Evolutionary conservation across 192 early-diverging fungal genomes (phyloP).

Genomic region (Diversispora epigaea): DNA sequence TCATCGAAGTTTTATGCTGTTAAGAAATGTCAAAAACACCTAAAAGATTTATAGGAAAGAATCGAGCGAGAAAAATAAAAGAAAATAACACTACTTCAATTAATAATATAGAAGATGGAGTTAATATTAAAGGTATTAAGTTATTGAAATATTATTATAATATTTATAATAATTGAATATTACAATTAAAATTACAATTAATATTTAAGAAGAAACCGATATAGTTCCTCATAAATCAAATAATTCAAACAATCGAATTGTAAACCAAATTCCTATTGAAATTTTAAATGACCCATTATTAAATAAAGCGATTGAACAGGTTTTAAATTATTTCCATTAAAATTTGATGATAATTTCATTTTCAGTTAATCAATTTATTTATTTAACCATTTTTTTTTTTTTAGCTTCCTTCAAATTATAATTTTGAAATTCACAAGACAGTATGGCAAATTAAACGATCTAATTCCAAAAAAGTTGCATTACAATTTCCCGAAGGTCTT

Average conservation of each 20-base stretch:
- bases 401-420: constrained; percentile 93
- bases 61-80: neutral
- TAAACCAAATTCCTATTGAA: constrained; percentile 80
- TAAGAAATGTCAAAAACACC: neutral
- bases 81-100: neutral
- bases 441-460: constrained; percentile 83
- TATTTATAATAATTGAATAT: neutral
- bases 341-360: constrained; percentile 1
- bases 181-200: neutral
- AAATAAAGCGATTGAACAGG: constrained; percentile 79
- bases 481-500: constrained; percentile 98
- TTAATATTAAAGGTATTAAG: neutral
- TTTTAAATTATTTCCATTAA: too few relatives aligned
- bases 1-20: too few relatives aligned
- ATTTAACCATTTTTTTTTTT: too few relatives aligned
- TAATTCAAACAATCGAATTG: constrained; percentile 39
- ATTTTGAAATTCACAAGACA: constrained; percentile 99
- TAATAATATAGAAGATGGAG: neutral
- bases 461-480: constrained; percentile 78
- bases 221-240: neutral
- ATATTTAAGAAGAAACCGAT: neutral
- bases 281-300: constrained; percentile 79
- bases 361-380: too few relatives aligned
- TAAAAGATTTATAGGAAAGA: constrained; percentile 5
- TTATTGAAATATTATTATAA: too few relatives aligned